Percentiles rank a stretch among this genome's conserved stretches.
Evolutionary conservation across 2,329 filamentous ascomycete genomes (phyloP).

Genomic region (Coniosporium tulheliwenetii): DNA sequence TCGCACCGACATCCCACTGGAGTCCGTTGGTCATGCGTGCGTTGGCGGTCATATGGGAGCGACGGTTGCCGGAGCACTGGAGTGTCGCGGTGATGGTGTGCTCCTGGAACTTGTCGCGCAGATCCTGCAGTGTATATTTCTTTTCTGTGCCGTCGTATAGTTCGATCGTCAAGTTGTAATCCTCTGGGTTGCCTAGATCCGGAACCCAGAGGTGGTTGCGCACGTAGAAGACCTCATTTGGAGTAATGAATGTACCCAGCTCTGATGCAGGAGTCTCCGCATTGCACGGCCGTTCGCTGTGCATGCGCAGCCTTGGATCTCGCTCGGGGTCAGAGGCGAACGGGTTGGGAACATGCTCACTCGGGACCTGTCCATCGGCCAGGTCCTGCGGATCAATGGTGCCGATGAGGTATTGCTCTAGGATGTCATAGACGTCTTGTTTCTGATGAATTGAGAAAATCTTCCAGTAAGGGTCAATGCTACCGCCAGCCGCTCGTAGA

Average conservation of each 20-base stretch:
- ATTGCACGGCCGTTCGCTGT: slow-evolving; percentile 42
- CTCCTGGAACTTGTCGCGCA: slow-evolving; percentile 35
- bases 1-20: slow-evolving; percentile 44
- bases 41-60: slow-evolving; percentile 41
- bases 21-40: slow-evolving; percentile 38
- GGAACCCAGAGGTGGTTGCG: slow-evolving; percentile 52
- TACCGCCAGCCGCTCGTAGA: slow-evolving; percentile 46
- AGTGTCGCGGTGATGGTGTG: slow-evolving; percentile 39
- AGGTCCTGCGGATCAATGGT: slow-evolving; percentile 44
- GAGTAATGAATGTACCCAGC: slow-evolving; percentile 38
- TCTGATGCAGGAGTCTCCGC: slow-evolving; percentile 40
- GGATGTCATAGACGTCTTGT: slow-evolving; percentile 47
- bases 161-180: slow-evolving; percentile 37
- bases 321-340: slow-evolving; percentile 39
- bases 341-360: slow-evolving; percentile 43
- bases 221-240: slow-evolving; percentile 41
- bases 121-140: slow-evolving; percentile 37
- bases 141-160: slow-evolving; percentile 37
- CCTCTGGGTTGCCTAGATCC: slow-evolving; percentile 22
- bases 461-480: slow-evolving; percentile 53
- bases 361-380: slow-evolving; percentile 37
- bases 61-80: slow-evolving; percentile 46
- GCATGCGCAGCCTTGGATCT: slow-evolving; percentile 34
- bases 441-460: slow-evolving; percentile 56
- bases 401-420: slow-evolving; percentile 49